Percentiles rank a stretch among this genome's conserved stretches.
phyloP scores from a whole-genome alignment of 192 early-diverging fungal genomes.

The Lobosporangium transversale region DNA sequence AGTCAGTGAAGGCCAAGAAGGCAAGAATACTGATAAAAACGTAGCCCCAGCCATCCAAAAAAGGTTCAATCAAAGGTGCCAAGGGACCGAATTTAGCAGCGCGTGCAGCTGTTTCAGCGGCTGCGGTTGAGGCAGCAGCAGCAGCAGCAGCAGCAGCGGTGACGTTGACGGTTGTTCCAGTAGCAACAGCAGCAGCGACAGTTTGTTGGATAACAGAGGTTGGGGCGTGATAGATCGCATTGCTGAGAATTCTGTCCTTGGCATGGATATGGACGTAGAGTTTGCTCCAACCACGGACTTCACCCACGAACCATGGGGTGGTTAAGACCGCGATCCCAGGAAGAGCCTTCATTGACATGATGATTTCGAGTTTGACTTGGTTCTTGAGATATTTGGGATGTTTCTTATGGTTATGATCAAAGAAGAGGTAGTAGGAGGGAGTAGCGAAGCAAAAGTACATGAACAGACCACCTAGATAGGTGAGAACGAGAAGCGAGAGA shows the following conservation, averaged over 20 bases:
- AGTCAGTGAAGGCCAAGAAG: conserved; percentile 96
- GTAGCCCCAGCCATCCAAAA: conserved; percentile 75
- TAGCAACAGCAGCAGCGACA: conserved; percentile 33
- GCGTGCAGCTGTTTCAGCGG: conserved; percentile 12
- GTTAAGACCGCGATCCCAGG: conserved; percentile 86
- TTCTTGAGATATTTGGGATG: conserved; percentile 94
- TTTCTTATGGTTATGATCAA: conserved; percentile 88
- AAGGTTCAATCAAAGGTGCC: conserved; percentile 24
- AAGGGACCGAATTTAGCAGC: conserved; percentile 34
- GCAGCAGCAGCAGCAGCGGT: conserved; percentile 25
- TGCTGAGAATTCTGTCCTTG: conserved; percentile 54
- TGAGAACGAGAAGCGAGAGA: conserved; percentile 75
- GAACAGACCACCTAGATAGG: conserved; percentile 75
- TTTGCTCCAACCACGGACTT: conserved; percentile 88
- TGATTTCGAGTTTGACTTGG: conserved; percentile 90
- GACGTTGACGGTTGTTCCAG: conserved; percentile 13
- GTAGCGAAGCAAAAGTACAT: conserved; percentile 86
- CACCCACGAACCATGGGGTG: conserved; percentile 90
- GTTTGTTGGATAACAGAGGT: conserved; percentile 33
- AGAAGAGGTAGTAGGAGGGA: conserved; percentile 85
- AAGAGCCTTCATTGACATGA: conserved; percentile 78
- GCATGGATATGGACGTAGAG: conserved; percentile 67
- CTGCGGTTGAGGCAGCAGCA: conserved; percentile 4
- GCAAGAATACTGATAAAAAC: conserved; percentile 67
- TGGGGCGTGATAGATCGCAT: conserved; percentile 15